Base-by-base conservation (phyloP, 345 rosid species). In the Boechera divaricarpa region DNA sequence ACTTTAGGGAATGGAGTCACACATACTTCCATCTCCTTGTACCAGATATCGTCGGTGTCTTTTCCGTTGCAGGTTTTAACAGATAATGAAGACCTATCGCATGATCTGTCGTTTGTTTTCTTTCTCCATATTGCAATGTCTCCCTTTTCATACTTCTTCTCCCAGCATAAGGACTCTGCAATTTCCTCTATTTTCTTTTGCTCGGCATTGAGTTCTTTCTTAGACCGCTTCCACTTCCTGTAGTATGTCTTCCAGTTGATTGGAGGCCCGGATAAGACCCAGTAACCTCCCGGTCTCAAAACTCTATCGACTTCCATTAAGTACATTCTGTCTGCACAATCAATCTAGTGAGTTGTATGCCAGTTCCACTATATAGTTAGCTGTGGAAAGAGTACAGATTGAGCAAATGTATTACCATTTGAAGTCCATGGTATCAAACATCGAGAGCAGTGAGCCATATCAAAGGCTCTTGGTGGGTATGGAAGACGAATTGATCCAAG, bases 231-330 rank as follows among this genome's bases (percentile, higher is more conserved):
- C 91, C 90, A 87, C 61, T 85, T 63, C 67, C 73, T 73, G 83
- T 82, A 85, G 73, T 83, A 75, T 49, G 31, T 81, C 76, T 65
- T 87, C 91, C 90, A 86, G 47, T 86, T 84, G 60, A 86, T 87
- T 9, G 88, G 94, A 49, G 91, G 91, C 35, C 90, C 91, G 28
- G 90, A 86, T 62, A 89, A 84, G 65, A 87, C 81, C 91, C 91
- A 89, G 61, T 87, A 89, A 57, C 94, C 91, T 41, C 91, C 94
- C 21, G 89, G 88, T 79, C 88, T 83, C 58, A 87, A 86, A 65
- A 89, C 91, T 70, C 91, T 85, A 75, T 89, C 94, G 1, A 89
- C 85, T 81, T 89, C 94, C 85, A 83, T 89, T 78, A 89, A 62
- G 79, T 89, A 86, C 70, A 77, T 83, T 69, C 94, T 91, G 79